Percentiles rank a stretch among this genome's conserved stretches.
phyloP scores from a whole-genome alignment of 2,329 filamentous ascomycete species.

The Pestalotiopsis sp. region DNA sequence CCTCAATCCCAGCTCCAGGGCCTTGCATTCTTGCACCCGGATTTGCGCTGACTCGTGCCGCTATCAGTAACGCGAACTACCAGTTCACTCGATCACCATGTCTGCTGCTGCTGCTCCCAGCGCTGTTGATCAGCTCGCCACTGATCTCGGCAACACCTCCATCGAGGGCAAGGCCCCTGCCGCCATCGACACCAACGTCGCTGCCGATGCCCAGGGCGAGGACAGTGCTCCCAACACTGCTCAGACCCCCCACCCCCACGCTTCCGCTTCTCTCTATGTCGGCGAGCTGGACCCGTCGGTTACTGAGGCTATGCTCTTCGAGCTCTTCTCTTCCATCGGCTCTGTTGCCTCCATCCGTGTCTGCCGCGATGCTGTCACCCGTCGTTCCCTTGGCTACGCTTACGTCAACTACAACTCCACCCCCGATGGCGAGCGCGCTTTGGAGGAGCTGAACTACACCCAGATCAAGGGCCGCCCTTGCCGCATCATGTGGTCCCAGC shows the following conservation, averaged over 20 bases:
- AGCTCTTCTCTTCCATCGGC: slow-evolving; percentile 99
- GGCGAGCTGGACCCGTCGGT: slow-evolving; percentile 97
- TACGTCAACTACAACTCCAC: slow-evolving; percentile 99
- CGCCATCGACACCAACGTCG: slow-evolving; percentile 76
- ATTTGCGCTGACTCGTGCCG: background rate
- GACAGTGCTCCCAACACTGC: slow-evolving; percentile 71
- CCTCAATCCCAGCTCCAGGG: background rate
- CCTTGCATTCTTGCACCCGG: background rate
- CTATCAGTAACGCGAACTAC: slow-evolving; percentile 15
- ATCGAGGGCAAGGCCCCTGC: slow-evolving; percentile 68
- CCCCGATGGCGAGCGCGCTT: slow-evolving; percentile 92
- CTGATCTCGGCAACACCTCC: slow-evolving; percentile 73
- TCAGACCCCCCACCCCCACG: slow-evolving; percentile 73
- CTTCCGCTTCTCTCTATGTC: slow-evolving; percentile 97
- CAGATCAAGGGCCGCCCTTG: slow-evolving; percentile 98
- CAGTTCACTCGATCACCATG: slow-evolving; percentile 46
- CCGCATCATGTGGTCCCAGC: slow-evolving; percentile 99
- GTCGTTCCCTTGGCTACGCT: slow-evolving; percentile 97
- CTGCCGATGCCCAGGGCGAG: slow-evolving; percentile 54
- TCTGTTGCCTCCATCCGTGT: slow-evolving; percentile 99
- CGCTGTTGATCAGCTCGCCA: slow-evolving; percentile 79
- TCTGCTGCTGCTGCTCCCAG: slow-evolving; percentile 58
- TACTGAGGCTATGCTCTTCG: slow-evolving; percentile 99
- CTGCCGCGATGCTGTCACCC: slow-evolving; percentile 97
- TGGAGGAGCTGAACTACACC: slow-evolving; percentile 99